Conservation (phyloP, 208 protist genomes). For the Tritrichomonas foetus region DNA sequence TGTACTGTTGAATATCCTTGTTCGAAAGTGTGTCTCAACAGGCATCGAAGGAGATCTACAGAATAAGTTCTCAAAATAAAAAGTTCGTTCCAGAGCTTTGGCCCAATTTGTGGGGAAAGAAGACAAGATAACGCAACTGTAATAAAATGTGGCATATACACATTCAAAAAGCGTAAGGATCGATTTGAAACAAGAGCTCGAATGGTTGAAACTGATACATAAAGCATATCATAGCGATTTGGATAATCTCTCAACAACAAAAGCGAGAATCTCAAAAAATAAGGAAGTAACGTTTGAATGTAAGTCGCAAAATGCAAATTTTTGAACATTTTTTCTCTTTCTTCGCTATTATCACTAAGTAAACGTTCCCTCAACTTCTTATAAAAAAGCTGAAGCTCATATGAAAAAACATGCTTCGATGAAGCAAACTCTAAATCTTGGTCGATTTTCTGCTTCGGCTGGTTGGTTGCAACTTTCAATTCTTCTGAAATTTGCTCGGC, state of each 20-base stretch:
- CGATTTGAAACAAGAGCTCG: not conserved
- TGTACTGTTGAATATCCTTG: not conserved
- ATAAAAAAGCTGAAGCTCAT: not conserved
- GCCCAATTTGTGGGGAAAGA: not conserved
- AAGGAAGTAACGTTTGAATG: slow-evolving; percentile 22
- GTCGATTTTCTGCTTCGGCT: not conserved
- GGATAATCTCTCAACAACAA: not conserved
- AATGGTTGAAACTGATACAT: not conserved
- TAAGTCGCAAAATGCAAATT: not conserved
- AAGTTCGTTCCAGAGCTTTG: not conserved
- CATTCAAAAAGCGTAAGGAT: not conserved
- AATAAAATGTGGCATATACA: not conserved
- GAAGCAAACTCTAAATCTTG: not conserved
- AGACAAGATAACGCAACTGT: not conserved
- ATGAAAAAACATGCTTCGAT: slow-evolving; percentile 11
- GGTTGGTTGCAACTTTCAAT: not conserved
- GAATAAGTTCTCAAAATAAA: not conserved
- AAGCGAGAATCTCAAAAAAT: slow-evolving; percentile 13
- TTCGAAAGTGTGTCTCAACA: not conserved
- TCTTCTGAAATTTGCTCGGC: not conserved
- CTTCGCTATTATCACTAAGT: not conserved
- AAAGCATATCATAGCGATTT: not conserved
- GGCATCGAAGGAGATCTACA: not conserved
- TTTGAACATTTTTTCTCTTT: not conserved
- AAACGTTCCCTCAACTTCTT: not conserved